Evolutionary conservation across 352 stramenopile genomes (phyloP).

Genomic region (Pythium insidiosum): DNA sequence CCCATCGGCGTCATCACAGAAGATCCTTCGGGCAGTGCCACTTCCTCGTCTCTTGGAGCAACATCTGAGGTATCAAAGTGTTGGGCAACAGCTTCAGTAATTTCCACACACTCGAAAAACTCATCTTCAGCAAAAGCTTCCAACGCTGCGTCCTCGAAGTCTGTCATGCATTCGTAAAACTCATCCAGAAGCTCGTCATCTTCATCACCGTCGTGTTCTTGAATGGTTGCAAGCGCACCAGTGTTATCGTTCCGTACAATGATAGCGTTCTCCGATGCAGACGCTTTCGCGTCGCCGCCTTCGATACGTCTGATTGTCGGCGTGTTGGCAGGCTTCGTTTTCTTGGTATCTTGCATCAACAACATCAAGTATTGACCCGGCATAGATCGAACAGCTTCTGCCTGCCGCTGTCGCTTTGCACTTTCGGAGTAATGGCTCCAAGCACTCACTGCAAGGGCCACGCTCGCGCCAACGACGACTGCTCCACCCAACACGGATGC

Average conservation of each 20-base stretch:
- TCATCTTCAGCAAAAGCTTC: conserved; percentile 75
- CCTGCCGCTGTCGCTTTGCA: conserved; percentile 48
- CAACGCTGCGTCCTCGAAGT: conserved; percentile 42
- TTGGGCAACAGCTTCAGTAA: conserved; percentile 41
- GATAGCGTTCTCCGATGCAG: neutral
- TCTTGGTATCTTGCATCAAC: conserved; percentile 55
- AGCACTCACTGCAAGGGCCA: conserved; percentile 68
- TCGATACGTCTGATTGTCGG: neutral
- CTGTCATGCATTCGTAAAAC: conserved; percentile 72
- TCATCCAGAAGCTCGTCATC: conserved; percentile 68
- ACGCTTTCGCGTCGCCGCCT: neutral
- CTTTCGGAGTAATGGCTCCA: conserved; percentile 80
- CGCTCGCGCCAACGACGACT: conserved; percentile 66
- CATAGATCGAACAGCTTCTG: conserved; percentile 68
- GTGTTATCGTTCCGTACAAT: neutral
- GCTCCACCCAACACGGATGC: conserved; percentile 67
- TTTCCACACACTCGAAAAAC: conserved; percentile 78
- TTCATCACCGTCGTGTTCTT: conserved; percentile 3
- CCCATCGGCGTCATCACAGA: conserved; percentile 62
- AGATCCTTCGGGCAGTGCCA: conserved; percentile 46
- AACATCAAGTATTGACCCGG: conserved; percentile 59
- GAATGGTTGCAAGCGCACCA: neutral
- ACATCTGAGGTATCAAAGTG: conserved; percentile 24
- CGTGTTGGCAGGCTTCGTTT: neutral
- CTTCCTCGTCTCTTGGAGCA: conserved; percentile 6